Base-by-base conservation (phyloP, 1,284 basidiomycete species). In the Ganoderma leucocontextum region DNA sequence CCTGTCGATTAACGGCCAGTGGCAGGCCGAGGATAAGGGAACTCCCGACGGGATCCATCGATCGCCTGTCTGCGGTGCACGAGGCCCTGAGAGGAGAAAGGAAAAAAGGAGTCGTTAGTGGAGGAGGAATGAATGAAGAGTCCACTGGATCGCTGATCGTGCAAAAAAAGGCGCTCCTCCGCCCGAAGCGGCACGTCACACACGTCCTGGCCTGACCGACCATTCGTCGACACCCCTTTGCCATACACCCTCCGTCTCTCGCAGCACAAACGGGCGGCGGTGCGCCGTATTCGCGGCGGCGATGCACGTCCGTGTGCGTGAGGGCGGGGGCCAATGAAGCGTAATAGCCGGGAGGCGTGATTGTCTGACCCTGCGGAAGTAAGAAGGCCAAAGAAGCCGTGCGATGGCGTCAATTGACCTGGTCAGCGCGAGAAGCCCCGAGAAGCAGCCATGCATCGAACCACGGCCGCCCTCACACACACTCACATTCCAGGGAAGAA, bases 391-490 rank as follows among this genome's bases (percentile, higher is more conserved):
- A 58, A 42, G 66, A 64, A 62, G 59, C 35, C 57, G 36, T 39
- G 49, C 63, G 44, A 64, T 63, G 67, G 71, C 68, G 64, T 59
- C 71, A 68, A 60, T 49, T 49, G 47, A 62, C 66, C 36, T 22
- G 38, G 58, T 70, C 68, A 68, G 68, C 69, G 67, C 69, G 69
- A 70, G 67, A 72, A 69, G 69, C 52, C 38, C 62, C 67, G 71
- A 72, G 71, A 72, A 72, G 68, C 57, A 64, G 71, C 68, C 57
- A 60, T 70, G 67, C 63, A 59, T 66, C 64, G 70, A 66, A 65
- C 61, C 58, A 64, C 57, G 62, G 42, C 62, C 29, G 41, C 44
- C 44, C 59, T 67, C 71, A 65, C 67, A 72, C 71, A 67, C 65
- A 71, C 67, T 60, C 71, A 67, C 62, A 55, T 49, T 65, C 62